Evolutionary conservation across 2,329 filamentous ascomycete species (phyloP), one percentile per base, ranked within the genome.

Genomic region (Tolypocladium ovalisporum): DNA sequence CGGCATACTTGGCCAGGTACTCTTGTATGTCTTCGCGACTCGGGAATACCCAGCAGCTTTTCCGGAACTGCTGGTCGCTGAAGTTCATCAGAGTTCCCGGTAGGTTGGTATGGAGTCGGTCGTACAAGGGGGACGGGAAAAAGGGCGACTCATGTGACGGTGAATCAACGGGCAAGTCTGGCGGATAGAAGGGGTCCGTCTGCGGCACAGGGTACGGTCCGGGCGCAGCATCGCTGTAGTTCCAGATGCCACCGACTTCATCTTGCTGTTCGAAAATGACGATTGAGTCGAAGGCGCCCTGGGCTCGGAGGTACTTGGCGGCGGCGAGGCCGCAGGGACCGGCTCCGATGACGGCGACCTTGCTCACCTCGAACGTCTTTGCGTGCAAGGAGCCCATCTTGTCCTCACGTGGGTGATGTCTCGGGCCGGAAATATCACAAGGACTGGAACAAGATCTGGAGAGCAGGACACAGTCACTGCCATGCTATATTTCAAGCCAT

Each of bases 71-170:
- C 8, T 82, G 75, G 62, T 93, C 88, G 5, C 86, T 86, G 69
- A 86, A 97, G 4, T 79, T 76, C 93, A 97, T 97, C 55, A 97
- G 69, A 0, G 79, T 77, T 59, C 87, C 83, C 0, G 91, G 89
- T 53, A 97, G 91, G 69, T 97, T 97, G 27, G 92, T 91, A 66
- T 96, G 87, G 19, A 97, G 76, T 29, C 80, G 75, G 53, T 90
- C 84, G 70, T 97, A 97, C 72, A 96, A 83, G 3, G 92, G 88
- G 22, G 88, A 90, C n/a, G 89, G 78, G 66, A 93, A 96, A 2
- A 84, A 70, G 7, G 87, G 81, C 1, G 80, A 67, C 40, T 63
- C 63, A 8, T 65, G 62, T 19, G 58, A 61, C 52, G 67, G 65
- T 22, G 70, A 67, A 75, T 78, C 82, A 58, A 85, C 71, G 6